Evolutionary conservation across 257 asterid genomes (phyloP).

Genomic region (Marsdenia floribunda): DNA sequence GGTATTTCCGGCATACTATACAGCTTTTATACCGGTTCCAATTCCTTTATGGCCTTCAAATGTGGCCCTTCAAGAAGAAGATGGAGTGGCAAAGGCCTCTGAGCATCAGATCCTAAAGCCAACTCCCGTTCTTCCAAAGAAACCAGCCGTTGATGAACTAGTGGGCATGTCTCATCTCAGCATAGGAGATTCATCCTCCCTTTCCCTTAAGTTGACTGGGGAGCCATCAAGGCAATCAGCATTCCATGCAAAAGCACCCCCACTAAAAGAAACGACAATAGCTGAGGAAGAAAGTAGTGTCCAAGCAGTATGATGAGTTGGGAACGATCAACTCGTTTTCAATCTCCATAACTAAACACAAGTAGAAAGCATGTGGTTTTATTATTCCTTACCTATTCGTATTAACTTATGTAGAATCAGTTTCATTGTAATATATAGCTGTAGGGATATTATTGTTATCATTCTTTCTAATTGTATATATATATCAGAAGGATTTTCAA

Average conservation of each 20-base stretch:
- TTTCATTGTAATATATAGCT: constrained; percentile 21
- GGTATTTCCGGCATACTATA: constrained; percentile 23
- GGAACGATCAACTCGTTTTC: background rate
- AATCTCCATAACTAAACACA: background rate
- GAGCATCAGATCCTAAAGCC: constrained; percentile 33
- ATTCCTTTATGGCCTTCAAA: constrained; percentile 57
- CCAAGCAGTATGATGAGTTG: constrained; percentile 24
- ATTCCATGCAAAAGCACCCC: constrained; percentile 30
- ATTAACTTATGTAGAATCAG: constrained; percentile 13
- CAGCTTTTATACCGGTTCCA: constrained; percentile 45
- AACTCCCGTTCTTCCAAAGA: constrained; percentile 34
- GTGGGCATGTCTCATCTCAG: constrained; percentile 57
- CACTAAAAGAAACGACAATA: constrained; percentile 19
- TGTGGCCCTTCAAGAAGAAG: constrained; percentile 27
- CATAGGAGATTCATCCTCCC: constrained; percentile 42
- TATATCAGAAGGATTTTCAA: constrained; percentile 9
- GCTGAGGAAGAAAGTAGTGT: constrained; percentile 28
- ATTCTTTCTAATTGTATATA: constrained; percentile 21
- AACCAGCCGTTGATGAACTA: constrained; percentile 43
- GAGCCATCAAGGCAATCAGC: constrained; percentile 37
- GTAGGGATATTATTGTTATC: constrained; percentile 13
- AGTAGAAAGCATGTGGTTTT: background rate
- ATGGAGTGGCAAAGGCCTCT: constrained; percentile 27
- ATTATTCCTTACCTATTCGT: background rate
- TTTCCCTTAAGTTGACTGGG: constrained; percentile 40